phyloP scores from a whole-genome alignment of 176 grass and related monocot species.

The Cymbopogon citratus region DNA sequence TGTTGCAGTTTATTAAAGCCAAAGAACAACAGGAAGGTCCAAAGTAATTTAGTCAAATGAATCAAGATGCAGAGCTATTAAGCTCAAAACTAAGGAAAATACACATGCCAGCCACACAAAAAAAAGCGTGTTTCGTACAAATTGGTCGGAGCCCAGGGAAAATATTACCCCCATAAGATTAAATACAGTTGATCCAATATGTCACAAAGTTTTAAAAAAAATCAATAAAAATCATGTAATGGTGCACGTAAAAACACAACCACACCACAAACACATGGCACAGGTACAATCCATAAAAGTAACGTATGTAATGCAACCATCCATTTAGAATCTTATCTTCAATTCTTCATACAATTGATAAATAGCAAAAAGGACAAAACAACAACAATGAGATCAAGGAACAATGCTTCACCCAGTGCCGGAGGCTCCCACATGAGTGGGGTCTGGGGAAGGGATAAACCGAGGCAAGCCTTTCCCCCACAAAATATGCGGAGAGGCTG shows the following conservation, averaged over 20 bases:
- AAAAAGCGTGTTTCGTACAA: neutral
- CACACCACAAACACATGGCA: neutral
- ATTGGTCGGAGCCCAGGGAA: neutral
- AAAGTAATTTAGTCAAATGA: neutral
- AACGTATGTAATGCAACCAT: neutral
- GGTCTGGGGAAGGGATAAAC: too few species aligned
- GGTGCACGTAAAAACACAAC: neutral
- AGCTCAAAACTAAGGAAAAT: neutral
- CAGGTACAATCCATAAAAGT: neutral
- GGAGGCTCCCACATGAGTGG: too few species aligned
- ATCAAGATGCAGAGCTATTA: neutral
- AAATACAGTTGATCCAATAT: neutral
- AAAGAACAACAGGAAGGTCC: neutral
- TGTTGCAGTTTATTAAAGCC: slow-evolving; percentile 17
- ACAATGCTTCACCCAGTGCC: too few species aligned
- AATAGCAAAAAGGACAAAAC: neutral
- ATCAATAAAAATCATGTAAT: neutral
- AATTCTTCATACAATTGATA: neutral
- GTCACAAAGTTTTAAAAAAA: neutral
- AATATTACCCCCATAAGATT: neutral
- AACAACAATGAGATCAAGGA: neutral
- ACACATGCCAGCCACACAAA: slow-evolving; percentile 4
- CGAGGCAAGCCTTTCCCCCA: too few species aligned
- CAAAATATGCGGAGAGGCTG: too few species aligned
- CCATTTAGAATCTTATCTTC: neutral